Evolutionary conservation across 768 basidiomycete genomes (phyloP).

Genomic region (Calocera cornea): DNA sequence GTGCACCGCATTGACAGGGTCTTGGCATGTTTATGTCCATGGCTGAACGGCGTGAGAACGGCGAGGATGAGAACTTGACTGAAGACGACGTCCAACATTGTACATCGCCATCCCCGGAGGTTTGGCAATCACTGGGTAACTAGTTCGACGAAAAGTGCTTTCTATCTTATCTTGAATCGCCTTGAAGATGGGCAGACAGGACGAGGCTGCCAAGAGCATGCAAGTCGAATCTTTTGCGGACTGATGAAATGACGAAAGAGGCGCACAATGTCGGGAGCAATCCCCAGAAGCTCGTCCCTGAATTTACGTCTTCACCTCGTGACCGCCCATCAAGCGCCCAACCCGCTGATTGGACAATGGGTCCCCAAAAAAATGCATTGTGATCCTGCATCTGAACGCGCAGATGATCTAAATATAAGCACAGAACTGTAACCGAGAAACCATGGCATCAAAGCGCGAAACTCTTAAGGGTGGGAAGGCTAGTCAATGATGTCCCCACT

Average conservation of each 20-base stretch:
- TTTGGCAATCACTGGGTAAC: too few relatives aligned
- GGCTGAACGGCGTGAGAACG: neutral
- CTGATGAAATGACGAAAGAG: slow-evolving; percentile 2
- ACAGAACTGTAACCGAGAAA: too few relatives aligned
- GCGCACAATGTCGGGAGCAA: neutral
- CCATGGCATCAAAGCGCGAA: too few relatives aligned
- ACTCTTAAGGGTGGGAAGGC: too few relatives aligned
- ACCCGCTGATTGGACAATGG: neutral
- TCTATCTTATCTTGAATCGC: too few relatives aligned
- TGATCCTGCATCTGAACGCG: too few relatives aligned
- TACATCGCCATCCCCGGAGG: too few relatives aligned
- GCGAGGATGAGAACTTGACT: neutral
- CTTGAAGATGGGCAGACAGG: neutral
- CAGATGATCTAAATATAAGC: too few relatives aligned
- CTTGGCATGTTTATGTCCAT: neutral
- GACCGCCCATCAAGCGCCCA: neutral
- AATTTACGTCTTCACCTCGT: neutral
- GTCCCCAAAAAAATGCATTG: neutral
- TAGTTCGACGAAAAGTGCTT: too few relatives aligned
- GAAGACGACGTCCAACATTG: too few relatives aligned
- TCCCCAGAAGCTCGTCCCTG: neutral
- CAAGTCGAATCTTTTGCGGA: neutral
- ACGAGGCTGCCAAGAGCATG: neutral
- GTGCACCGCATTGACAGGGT: neutral
- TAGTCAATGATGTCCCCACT: too few relatives aligned